Evolutionary conservation across 2,329 filamentous ascomycete species (phyloP).

Genomic region (Alternaria brassicicola): DNA sequence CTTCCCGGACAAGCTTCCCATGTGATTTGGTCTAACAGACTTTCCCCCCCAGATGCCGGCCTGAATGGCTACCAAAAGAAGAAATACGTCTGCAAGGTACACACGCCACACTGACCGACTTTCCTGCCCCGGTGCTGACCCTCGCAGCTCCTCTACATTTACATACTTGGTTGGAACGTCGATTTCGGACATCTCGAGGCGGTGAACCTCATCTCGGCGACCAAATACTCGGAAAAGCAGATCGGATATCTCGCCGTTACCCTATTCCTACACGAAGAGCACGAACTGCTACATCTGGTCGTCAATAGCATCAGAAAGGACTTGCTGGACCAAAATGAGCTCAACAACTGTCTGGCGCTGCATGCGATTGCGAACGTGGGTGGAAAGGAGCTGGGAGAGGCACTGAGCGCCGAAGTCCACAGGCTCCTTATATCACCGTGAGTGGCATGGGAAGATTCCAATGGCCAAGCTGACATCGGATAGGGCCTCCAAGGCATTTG

Average conservation of each 20-base stretch:
- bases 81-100: constrained; percentile 98
- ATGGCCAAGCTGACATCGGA: constrained; percentile 27
- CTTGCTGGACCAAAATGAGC: constrained; percentile 89
- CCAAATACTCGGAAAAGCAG: constrained; percentile 98
- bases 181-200: constrained; percentile 98
- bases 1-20: not conserved
- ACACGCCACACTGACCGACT: not conserved
- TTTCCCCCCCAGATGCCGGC: constrained; percentile 68
- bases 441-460: constrained; percentile 44
- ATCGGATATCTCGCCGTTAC: constrained; percentile 98
- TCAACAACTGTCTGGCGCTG: constrained; percentile 94
- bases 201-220: constrained; percentile 94
- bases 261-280: constrained; percentile 93
- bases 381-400: constrained; percentile 95
- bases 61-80: constrained; percentile 98
- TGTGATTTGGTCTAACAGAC: constrained; percentile 20
- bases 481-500: constrained; percentile 88
- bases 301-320: constrained; percentile 99
- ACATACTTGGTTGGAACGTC: constrained; percentile 98
- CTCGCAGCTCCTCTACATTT: constrained; percentile 85
- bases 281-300: constrained; percentile 93
- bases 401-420: constrained; percentile 89
- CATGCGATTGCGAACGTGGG: constrained; percentile 99
- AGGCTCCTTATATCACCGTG: constrained; percentile 92
- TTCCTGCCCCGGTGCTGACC: constrained; percentile 13